A percentile compares a stretch with the other conserved stretches of the same genome.
Evolutionary conservation across 148 eudicot genomes (phyloP).

Genomic region (Fallopia convolvulus): DNA sequence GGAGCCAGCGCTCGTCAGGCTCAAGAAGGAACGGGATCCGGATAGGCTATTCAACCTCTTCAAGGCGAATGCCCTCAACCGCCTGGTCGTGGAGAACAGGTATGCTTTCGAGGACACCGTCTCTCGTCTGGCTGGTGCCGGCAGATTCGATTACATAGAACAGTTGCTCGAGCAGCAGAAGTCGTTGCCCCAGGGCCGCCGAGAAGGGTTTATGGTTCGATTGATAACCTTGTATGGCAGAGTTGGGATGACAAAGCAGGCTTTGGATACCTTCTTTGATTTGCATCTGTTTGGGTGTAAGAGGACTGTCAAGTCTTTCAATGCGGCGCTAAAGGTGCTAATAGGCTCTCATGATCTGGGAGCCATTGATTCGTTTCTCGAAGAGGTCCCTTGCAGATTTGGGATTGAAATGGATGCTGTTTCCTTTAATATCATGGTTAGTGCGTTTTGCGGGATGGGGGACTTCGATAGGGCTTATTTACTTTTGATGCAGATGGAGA

Average conservation of each 20-base stretch:
- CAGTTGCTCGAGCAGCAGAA: slow-evolving; percentile 67
- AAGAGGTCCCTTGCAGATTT: slow-evolving; percentile 33
- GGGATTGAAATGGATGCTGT: slow-evolving; percentile 47
- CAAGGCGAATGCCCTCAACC: slow-evolving; percentile 54
- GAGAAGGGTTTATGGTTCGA: slow-evolving; percentile 76
- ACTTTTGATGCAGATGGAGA: slow-evolving; percentile 64
- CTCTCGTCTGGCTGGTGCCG: slow-evolving; percentile 59
- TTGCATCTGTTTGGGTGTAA: slow-evolving; percentile 68
- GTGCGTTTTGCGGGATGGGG: slow-evolving; percentile 59
- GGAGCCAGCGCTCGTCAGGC: slow-evolving; percentile 52
- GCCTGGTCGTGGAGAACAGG: slow-evolving; percentile 51
- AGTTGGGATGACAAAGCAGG: slow-evolving; percentile 64
- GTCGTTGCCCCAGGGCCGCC: slow-evolving; percentile 63
- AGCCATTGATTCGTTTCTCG: slow-evolving; percentile 37
- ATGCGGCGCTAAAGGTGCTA: slow-evolving; percentile 71
- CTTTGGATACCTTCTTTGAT: slow-evolving; percentile 53
- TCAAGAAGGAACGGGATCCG: slow-evolving; percentile 71
- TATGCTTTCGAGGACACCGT: slow-evolving; percentile 78
- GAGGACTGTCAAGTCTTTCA: slow-evolving; percentile 64
- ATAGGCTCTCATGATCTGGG: slow-evolving; percentile 37
- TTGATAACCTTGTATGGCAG: slow-evolving; percentile 80
- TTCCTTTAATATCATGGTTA: slow-evolving; percentile 59
- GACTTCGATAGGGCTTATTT: slow-evolving; percentile 47
- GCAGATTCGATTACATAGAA: slow-evolving; percentile 58
- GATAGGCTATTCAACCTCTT: slow-evolving; percentile 59